Percentiles rank a stretch among this genome's conserved stretches.
Conservation (phyloP, 1,284 basidiomycete genomes). For the Apiotrichum sp. region DNA sequence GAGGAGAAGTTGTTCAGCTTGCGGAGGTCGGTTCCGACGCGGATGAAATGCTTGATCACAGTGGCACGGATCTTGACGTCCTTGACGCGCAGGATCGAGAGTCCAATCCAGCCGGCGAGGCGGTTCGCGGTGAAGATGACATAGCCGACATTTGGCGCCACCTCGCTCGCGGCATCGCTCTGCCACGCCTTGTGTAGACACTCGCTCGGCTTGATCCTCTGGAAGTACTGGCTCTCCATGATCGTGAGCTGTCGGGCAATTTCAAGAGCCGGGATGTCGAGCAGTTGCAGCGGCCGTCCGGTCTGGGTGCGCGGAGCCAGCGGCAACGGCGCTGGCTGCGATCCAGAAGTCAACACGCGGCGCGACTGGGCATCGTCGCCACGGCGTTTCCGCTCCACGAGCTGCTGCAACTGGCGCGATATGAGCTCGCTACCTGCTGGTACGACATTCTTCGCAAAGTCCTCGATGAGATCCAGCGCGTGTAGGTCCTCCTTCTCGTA, state of each 20-base stretch:
- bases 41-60: constrained; percentile 82
- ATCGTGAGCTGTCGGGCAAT: constrained; percentile 90
- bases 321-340: constrained; percentile 3
- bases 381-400: constrained; percentile 66
- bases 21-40: constrained; percentile 79
- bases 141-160: constrained; percentile 54
- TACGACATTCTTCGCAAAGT: constrained; percentile 60
- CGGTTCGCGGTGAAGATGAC: constrained; percentile 87
- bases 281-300: constrained; percentile 27
- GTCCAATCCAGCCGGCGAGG: constrained; percentile 77
- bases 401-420: constrained; percentile 62
- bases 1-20: constrained; percentile 92
- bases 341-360: neutral
- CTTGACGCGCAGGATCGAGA: constrained; percentile 69
- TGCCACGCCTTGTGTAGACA: constrained; percentile 60
- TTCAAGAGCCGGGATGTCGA: constrained; percentile 66
- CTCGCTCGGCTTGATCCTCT: constrained; percentile 83
- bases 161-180: constrained; percentile 14
- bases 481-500: constrained; percentile 73
- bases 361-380: constrained; percentile 42
- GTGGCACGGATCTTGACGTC: constrained; percentile 76
- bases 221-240: constrained; percentile 79
- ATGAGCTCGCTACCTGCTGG: constrained; percentile 55
- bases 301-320: constrained; percentile 5
- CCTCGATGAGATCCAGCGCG: constrained; percentile 69